Evolutionary conservation across 2,329 filamentous ascomycete species (phyloP).

Genomic region (Biscogniauxia mediterranea): DNA sequence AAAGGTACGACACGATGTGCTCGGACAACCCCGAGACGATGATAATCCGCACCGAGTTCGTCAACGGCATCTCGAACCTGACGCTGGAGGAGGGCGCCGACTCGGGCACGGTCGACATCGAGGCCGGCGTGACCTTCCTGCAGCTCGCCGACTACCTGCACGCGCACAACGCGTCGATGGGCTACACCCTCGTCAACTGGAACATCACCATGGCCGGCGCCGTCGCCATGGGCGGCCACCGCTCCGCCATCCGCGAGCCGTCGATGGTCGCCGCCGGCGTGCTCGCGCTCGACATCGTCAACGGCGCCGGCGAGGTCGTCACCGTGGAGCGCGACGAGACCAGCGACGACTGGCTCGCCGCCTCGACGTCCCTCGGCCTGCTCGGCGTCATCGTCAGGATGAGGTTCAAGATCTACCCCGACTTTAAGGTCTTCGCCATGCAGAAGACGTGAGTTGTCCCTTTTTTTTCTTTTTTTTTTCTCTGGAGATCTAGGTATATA

Average conservation of each 20-base stretch:
- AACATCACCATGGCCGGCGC: constrained; percentile 51
- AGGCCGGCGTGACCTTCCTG: constrained; percentile 51
- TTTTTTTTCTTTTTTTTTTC: not conserved
- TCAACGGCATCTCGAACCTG: constrained; percentile 45
- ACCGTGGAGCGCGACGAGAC: constrained; percentile 41
- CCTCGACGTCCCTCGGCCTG: constrained; percentile 49
- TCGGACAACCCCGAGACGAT: constrained; percentile 45
- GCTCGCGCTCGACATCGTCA: constrained; percentile 47
- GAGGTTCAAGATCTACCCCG: constrained; percentile 49
- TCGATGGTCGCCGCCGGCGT: constrained; percentile 51
- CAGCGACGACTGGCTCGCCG: constrained; percentile 50
- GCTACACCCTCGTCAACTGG: constrained; percentile 53
- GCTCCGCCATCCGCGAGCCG: constrained; percentile 46
- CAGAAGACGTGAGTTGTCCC: constrained; percentile 43
- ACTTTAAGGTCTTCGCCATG: constrained; percentile 50
- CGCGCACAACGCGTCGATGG: constrained; percentile 43
- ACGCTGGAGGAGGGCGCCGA: constrained; percentile 36
- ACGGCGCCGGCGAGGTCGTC: constrained; percentile 44
- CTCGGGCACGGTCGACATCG: constrained; percentile 46
- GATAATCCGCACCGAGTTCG: constrained; percentile 45
- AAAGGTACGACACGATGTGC: constrained; percentile 53
- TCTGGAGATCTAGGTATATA: not conserved
- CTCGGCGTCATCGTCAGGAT: constrained; percentile 47
- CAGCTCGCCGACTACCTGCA: constrained; percentile 51
- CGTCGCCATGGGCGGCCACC: constrained; percentile 52